These are phyloP conservation scores for Pythium rhizo-oryzae DNA, from an alignment of 352 stramenopile genomes.

Conservation along the genomic window DNA sequence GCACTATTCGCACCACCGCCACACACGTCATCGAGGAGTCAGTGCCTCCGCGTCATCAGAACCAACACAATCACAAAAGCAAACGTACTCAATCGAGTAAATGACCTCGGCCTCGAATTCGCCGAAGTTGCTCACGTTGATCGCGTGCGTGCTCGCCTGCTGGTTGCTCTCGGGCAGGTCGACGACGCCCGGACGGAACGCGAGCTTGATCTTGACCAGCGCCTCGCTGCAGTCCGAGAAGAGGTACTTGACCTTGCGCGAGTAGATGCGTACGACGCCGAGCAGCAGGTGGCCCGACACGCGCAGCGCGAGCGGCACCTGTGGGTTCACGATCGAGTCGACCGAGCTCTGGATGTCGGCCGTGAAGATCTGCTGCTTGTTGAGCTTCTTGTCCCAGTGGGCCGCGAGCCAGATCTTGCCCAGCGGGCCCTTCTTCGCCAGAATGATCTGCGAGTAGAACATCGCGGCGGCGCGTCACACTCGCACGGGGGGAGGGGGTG, in stretches of 20 bases:
- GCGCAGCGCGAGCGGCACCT: constrained; percentile 96
- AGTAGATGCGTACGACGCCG: constrained; percentile 99
- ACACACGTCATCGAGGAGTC: background rate
- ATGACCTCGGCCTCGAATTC: constrained; percentile 86
- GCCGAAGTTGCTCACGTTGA: constrained; percentile 87
- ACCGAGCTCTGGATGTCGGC: constrained; percentile 97
- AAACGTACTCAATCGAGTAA: constrained; percentile 83
- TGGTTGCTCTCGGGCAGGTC: constrained; percentile 70
- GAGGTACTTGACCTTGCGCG: constrained; percentile 97
- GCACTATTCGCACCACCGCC: constrained; percentile 41
- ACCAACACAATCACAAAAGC: background rate
- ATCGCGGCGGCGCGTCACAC: constrained; percentile 58
- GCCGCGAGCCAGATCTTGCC: constrained; percentile 99
- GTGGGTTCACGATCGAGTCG: constrained; percentile 96
- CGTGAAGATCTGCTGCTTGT: constrained; percentile 97
- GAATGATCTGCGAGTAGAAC: constrained; percentile 99
- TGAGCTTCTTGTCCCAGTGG: constrained; percentile 99
- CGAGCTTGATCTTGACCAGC: constrained; percentile 99
- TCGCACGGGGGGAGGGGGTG: background rate
- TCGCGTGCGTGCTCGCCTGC: constrained; percentile 67
- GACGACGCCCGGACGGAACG: constrained; percentile 87
- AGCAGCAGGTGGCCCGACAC: constrained; percentile 98
- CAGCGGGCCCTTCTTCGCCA: constrained; percentile 98
- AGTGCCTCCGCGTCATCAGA: background rate
- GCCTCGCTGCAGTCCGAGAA: constrained; percentile 99